A percentile compares a stretch with the other conserved stretches of the same genome.
Evolutionary conservation across 169 alveolate genomes (phyloP).

Genomic region (Theileria orientalis): DNA sequence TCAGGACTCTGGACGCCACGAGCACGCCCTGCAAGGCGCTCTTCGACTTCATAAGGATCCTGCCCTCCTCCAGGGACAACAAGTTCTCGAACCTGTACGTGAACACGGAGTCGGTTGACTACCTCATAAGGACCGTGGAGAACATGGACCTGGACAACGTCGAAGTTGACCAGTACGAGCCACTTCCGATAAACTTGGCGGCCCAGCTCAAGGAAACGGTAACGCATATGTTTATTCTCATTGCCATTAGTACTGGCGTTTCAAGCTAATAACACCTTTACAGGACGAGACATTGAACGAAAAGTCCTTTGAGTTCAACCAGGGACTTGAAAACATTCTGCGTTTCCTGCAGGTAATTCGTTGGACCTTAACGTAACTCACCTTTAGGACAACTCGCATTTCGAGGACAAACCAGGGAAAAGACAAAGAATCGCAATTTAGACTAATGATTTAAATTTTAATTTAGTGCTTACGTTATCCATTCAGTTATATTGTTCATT

Average conservation of each 20-base stretch:
- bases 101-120: conserved; percentile 41
- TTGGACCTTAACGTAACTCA: conserved; percentile 12
- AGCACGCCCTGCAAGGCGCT: conserved; percentile 65
- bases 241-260: not conserved
- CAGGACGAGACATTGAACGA: conserved; percentile 10
- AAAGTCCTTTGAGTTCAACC: conserved; percentile 29
- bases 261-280: not conserved
- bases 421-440: conserved; percentile 47
- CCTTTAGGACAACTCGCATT: not conserved
- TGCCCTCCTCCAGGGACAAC: conserved; percentile 32
- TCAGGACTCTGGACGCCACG: conserved; percentile 39
- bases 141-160: conserved; percentile 1
- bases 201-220: not conserved
- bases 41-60: conserved; percentile 58
- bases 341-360: conserved; percentile 39
- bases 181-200: conserved; percentile 27
- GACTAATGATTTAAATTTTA: not conserved
- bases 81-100: conserved; percentile 54
- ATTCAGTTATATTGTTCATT: too few species aligned
- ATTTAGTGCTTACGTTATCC: too few species aligned
- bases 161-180: conserved; percentile 22
- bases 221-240: not conserved
- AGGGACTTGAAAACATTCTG: conserved; percentile 32
- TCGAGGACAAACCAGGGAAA: conserved; percentile 3
- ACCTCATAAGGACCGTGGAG: conserved; percentile 46